phyloP scores from a whole-genome alignment of 495 filamentous ascomycete species.

The Xylaria palmicola region DNA sequence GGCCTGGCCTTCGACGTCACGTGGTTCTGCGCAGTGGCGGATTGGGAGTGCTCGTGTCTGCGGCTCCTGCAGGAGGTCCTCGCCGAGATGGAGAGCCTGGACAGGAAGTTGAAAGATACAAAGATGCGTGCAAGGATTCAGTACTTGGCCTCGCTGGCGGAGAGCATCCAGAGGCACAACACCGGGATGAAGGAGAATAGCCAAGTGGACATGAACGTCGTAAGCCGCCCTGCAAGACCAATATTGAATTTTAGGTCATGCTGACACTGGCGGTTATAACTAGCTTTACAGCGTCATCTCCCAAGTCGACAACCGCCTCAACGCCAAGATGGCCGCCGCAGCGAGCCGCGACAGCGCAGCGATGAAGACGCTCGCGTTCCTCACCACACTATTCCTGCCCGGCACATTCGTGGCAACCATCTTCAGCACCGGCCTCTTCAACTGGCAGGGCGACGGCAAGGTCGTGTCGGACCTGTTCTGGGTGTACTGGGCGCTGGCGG shows the following conservation, averaged over 20 bases:
- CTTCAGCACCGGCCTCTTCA: constrained; percentile 25
- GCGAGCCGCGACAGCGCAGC: constrained; percentile 31
- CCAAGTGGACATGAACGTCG: constrained; percentile 5
- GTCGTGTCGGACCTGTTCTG: constrained; percentile 26
- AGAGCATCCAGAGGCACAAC: not conserved
- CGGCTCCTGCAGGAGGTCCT: not conserved
- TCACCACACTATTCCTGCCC: constrained; percentile 29
- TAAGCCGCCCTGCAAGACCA: not conserved
- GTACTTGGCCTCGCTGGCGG: not conserved
- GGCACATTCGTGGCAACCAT: constrained; percentile 27
- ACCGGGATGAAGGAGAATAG: not conserved
- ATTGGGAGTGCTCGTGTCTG: not conserved
- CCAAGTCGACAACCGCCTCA: constrained; percentile 33
- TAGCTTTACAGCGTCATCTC: constrained; percentile 6
- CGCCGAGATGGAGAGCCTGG: not conserved
- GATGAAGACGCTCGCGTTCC: constrained; percentile 32
- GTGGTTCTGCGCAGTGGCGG: not conserved
- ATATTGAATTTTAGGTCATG: too few relatives aligned
- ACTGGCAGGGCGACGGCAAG: constrained; percentile 18
- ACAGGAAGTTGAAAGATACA: not conserved
- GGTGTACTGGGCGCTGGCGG: constrained; percentile 28
- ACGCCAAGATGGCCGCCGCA: constrained; percentile 35
- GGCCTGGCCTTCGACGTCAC: not conserved
- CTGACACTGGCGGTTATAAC: too few relatives aligned
- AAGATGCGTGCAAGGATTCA: not conserved